Evolutionary conservation across 2,329 filamentous ascomycete species (phyloP).

Genomic region (Elsinoe necatrix): DNA sequence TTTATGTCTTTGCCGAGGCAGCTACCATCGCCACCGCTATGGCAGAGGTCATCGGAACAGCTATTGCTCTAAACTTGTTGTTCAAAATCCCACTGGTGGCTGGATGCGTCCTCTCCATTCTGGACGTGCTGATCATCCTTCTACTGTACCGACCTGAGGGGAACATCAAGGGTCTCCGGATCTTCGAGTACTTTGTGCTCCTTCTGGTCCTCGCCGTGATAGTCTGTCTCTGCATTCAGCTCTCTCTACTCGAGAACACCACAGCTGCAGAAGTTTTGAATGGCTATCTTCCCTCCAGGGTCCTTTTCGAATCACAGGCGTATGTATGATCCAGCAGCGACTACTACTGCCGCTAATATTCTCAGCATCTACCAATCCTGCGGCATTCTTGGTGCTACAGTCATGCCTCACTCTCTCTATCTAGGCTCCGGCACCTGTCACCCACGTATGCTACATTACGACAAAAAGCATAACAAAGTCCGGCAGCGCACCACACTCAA

Average conservation of each 20-base stretch:
- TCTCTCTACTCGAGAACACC: constrained; percentile 52
- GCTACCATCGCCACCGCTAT: constrained; percentile 53
- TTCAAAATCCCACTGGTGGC: constrained; percentile 57
- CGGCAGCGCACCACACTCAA: background rate
- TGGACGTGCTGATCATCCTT: constrained; percentile 59
- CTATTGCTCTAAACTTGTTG: constrained; percentile 60
- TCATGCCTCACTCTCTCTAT: constrained; percentile 63
- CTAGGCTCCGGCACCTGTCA: constrained; percentile 63
- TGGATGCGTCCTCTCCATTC: constrained; percentile 59
- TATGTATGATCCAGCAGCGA: background rate
- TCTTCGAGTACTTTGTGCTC: constrained; percentile 57
- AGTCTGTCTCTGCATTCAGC: constrained; percentile 61
- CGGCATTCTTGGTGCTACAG: constrained; percentile 67
- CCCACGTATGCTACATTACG: constrained; percentile 56
- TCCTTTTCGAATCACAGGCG: constrained; percentile 50
- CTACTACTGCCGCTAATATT: constrained; percentile 17
- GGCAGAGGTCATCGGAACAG: constrained; percentile 61
- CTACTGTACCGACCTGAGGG: constrained; percentile 54
- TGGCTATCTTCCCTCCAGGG: constrained; percentile 56
- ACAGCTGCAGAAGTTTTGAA: constrained; percentile 53
- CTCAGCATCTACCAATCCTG: constrained; percentile 57
- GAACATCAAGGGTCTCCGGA: constrained; percentile 49
- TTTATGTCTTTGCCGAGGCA: constrained; percentile 48
- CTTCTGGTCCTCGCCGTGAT: constrained; percentile 58
- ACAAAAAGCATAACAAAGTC: constrained; percentile 29